phyloP scores from a whole-genome alignment of 1,139 yeast genomes.

The Yamadazyma siamensis region DNA sequence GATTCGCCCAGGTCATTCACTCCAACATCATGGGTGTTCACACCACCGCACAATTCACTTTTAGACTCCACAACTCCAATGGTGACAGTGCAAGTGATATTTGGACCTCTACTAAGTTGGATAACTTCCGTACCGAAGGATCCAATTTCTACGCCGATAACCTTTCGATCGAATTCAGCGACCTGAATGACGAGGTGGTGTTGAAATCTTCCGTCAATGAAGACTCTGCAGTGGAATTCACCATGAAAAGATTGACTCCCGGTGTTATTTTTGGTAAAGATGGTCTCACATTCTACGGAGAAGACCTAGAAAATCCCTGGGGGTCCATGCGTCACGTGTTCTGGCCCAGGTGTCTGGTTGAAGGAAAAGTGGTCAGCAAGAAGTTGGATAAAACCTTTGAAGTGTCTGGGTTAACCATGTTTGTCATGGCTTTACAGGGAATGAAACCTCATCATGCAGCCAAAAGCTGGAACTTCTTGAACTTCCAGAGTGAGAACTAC shows the following conservation, averaged over 20 bases:
- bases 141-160: constrained; percentile 75
- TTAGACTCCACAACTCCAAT: constrained; percentile 63
- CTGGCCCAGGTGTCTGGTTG: constrained; percentile 85
- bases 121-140: constrained; percentile 75
- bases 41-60: constrained; percentile 93
- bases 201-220: constrained; percentile 65
- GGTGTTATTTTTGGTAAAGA: constrained; percentile 90
- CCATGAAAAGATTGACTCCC: constrained; percentile 58
- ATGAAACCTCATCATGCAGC: constrained; percentile 99
- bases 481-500: constrained; percentile 74
- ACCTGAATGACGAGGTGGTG: constrained; percentile 52
- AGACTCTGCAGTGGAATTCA: constrained; percentile 71
- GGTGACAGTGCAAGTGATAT: constrained; percentile 43
- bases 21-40: constrained; percentile 87
- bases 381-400: constrained; percentile 18
- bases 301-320: constrained; percentile 83
- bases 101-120: constrained; percentile 91
- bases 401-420: constrained; percentile 68
- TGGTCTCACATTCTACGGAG: constrained; percentile 84
- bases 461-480: constrained; percentile 89
- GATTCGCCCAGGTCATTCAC: constrained; percentile 93
- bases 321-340: constrained; percentile 94
- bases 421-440: constrained; percentile 97
- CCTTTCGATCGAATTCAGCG: constrained; percentile 59
- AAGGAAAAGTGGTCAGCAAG: constrained; percentile 55